Evolutionary conservation across 2,329 filamentous ascomycete species (phyloP).

Genomic region (Rachicladosporium sp.): DNA sequence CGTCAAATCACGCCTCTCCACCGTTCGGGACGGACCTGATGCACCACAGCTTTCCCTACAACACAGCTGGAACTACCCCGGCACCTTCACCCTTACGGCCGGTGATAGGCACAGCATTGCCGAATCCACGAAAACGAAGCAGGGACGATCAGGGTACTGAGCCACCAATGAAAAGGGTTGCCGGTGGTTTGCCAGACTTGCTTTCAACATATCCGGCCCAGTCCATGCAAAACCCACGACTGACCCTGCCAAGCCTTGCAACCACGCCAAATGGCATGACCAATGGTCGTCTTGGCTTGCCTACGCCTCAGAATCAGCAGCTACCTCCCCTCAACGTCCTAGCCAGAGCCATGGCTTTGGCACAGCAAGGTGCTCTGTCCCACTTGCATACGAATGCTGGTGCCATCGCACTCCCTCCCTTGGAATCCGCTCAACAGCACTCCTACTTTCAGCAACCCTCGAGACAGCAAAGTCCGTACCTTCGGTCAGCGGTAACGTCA

Average conservation of each 20-base stretch:
- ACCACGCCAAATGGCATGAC: background rate
- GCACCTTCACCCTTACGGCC: constrained; percentile 29
- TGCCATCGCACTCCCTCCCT: constrained; percentile 11
- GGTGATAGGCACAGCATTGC: constrained; percentile 20
- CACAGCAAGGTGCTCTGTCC: constrained; percentile 50
- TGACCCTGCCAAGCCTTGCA: constrained; percentile 57
- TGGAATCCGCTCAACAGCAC: constrained; percentile 10
- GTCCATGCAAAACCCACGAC: constrained; percentile 35
- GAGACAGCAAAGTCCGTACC: constrained; percentile 41
- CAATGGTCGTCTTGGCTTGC: constrained; percentile 11
- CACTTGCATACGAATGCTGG: constrained; percentile 23
- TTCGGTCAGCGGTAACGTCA: constrained; percentile 46
- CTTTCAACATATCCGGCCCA: constrained; percentile 23
- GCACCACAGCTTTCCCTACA: constrained; percentile 30
- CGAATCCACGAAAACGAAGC: constrained; percentile 44
- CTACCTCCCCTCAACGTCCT: constrained; percentile 52
- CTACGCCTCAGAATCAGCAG: constrained; percentile 27
- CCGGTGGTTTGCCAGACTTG: constrained; percentile 14
- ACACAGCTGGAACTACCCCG: constrained; percentile 22
- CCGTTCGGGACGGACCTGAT: constrained; percentile 25
- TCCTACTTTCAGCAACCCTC: constrained; percentile 23
- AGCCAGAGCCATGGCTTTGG: constrained; percentile 55
- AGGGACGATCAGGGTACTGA: constrained; percentile 43
- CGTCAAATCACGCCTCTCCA: constrained; percentile 39
- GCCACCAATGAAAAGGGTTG: constrained; percentile 42